Base-by-base conservation (phyloP, 768 basidiomycete genomes). In the Peribolospora baueri region DNA sequence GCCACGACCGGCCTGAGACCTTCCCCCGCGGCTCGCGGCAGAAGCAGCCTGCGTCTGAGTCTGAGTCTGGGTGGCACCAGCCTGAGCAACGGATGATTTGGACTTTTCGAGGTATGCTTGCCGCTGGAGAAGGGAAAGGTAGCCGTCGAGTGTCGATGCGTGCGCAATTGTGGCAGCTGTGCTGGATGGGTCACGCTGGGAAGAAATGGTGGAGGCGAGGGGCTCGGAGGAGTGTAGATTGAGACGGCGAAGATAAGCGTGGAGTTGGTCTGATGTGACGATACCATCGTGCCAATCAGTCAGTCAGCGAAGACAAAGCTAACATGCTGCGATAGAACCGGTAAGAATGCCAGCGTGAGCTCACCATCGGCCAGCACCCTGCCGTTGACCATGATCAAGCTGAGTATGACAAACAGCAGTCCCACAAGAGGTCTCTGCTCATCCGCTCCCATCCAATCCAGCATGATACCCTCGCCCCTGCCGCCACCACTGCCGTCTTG, bases 361-460 rank as follows among this genome's bases (percentile, higher is more conserved):
- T 61, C 61, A 88, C 88, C 67, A 61, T 93, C 87, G 38, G 72
- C 70, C 13, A 93, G 71, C 10, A 76, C 73, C 7, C 81, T 70
- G 48, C 84, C 84, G 59, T 76, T 79, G 48, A 81, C 81, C n/a
- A 97, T 72, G 50, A 97, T 78, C 36, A 93, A 70, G 0, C 81
- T 77, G 7, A 95, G 75, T 43, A 97, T 73, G 11, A 84, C 76
- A 54, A 85, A 81, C 10, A 88, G 71, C 4, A 93, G 67, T 6
- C 87, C 90, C 36, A 82, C 64, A 3, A 67, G 42, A 0, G 59
- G 79, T 1, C 85, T 70, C 58, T 88, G 74, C 78, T 9, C 25
- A 25, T 25, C 25, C 25, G 70, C 64, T 53, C 69, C 71, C 57
- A 75, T 80, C 80, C 82, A 84, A 0, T 80, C 77, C 49, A 87